Conservation (phyloP, 805 yeast species). For the Zygosaccharomyces gambellarensis region DNA sequence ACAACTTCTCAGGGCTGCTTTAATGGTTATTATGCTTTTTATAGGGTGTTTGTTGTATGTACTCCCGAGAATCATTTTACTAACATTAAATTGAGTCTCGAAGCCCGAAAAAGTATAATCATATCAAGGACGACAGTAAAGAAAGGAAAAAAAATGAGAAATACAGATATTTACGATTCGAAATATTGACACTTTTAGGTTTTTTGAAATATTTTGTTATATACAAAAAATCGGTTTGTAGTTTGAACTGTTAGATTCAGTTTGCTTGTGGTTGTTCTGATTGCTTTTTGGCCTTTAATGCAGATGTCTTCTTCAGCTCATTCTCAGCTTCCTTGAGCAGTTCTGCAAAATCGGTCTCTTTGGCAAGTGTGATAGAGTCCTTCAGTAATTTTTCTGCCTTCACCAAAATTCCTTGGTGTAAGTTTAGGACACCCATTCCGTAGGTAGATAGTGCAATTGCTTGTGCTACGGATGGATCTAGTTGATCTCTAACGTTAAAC, state of each 20-base stretch:
- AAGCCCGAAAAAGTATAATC: background rate
- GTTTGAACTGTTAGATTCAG: background rate
- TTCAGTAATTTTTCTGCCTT: slow-evolving; percentile 57
- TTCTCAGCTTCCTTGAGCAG: slow-evolving; percentile 59
- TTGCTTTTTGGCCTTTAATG: slow-evolving; percentile 13
- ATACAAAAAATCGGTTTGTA: background rate
- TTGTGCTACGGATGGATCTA: slow-evolving; percentile 48
- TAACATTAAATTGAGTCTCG: slow-evolving; percentile 1
- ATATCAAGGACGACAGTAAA: background rate
- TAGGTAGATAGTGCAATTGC: slow-evolving; percentile 76
- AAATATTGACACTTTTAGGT: background rate
- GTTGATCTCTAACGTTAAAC: slow-evolving; percentile 33
- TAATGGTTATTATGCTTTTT: background rate
- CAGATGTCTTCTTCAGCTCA: slow-evolving; percentile 49
- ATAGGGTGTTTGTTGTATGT: background rate
- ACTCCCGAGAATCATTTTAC: background rate
- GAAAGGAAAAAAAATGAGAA: background rate
- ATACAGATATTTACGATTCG: background rate
- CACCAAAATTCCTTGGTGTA: slow-evolving; percentile 53
- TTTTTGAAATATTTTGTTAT: background rate
- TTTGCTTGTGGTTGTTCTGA: background rate
- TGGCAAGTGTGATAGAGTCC: slow-evolving; percentile 67
- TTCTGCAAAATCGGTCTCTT: slow-evolving; percentile 58
- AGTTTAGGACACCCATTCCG: slow-evolving; percentile 74
- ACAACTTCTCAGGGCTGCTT: background rate